A percentile compares a stretch with the other conserved stretches of the same genome.
phyloP scores from a whole-genome alignment of 106 monocot species.

The Agapanthus africanus region DNA sequence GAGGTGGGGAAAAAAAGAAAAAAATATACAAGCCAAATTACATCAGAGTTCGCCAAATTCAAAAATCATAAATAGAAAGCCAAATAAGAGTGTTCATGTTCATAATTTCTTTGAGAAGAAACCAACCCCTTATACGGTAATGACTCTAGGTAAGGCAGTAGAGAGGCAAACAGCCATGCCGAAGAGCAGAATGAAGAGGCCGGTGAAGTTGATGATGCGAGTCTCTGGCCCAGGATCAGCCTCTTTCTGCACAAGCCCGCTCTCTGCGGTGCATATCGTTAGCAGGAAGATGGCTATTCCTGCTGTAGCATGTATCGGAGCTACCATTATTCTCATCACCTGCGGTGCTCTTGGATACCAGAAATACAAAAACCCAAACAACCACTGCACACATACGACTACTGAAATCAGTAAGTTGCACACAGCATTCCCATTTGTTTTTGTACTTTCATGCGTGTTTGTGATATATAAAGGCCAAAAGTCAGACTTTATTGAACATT shows the following conservation, averaged over 20 bases:
- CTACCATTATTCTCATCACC: slow-evolving; percentile 26
- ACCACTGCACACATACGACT: slow-evolving; percentile 48
- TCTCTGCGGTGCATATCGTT: slow-evolving; percentile 71
- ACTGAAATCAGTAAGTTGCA: neutral
- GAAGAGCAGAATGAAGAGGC: slow-evolving; percentile 65
- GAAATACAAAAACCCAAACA: slow-evolving; percentile 63
- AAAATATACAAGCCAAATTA: too few relatives aligned
- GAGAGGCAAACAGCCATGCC: slow-evolving; percentile 52
- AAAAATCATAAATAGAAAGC: too few relatives aligned
- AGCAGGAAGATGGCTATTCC: slow-evolving; percentile 70
- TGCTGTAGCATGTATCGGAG: slow-evolving; percentile 42
- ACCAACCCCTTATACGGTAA: too few relatives aligned
- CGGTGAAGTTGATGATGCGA: slow-evolving; percentile 62
- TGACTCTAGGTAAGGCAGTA: slow-evolving; percentile 38
- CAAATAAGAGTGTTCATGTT: too few relatives aligned
- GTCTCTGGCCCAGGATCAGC: slow-evolving; percentile 37
- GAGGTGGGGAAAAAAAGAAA: too few relatives aligned
- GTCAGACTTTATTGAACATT: too few relatives aligned
- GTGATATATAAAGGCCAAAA: too few relatives aligned
- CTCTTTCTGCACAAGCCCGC: slow-evolving; percentile 54
- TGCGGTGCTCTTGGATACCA: slow-evolving; percentile 47
- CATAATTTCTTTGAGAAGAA: too few relatives aligned
- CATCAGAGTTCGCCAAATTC: too few relatives aligned
- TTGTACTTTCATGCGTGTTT: too few relatives aligned
- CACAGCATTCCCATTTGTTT: too few relatives aligned